phyloP scores from a whole-genome alignment of 495 filamentous ascomycete species.

The Aspergillus carlsbadensis region DNA sequence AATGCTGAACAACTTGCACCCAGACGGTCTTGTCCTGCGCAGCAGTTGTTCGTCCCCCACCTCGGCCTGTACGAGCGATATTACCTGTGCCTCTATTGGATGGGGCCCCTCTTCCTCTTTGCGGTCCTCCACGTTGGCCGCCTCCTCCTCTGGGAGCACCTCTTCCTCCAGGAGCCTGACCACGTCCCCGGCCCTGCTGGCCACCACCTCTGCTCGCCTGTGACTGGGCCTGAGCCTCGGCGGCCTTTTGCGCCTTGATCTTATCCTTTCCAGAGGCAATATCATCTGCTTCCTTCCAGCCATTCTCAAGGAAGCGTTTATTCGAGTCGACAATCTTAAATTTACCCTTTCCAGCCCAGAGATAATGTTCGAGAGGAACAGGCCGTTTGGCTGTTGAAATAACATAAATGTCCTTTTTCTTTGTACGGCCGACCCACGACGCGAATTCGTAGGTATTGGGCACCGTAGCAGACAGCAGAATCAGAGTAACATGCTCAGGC shows the following conservation, averaged over 20 bases:
- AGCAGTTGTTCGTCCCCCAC: slow-evolving; percentile 77
- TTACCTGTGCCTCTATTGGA: slow-evolving; percentile 69
- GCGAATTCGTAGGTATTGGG: slow-evolving; percentile 98
- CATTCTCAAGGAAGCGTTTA: slow-evolving; percentile 83
- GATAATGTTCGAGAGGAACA: slow-evolving; percentile 90
- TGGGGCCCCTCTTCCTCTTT: slow-evolving; percentile 58
- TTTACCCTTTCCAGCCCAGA: slow-evolving; percentile 91
- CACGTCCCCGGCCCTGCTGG: slow-evolving; percentile 42
- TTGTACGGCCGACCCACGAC: slow-evolving; percentile 96
- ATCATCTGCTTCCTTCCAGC: slow-evolving; percentile 93
- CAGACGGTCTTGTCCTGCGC: slow-evolving; percentile 96
- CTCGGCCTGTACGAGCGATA: slow-evolving; percentile 82
- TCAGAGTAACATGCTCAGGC: slow-evolving; percentile 92
- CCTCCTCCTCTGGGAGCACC: slow-evolving; percentile 27
- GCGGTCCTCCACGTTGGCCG: slow-evolving; percentile 47
- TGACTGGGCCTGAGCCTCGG: slow-evolving; percentile 45
- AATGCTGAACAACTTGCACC: slow-evolving; percentile 90
- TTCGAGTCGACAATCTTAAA: slow-evolving; percentile 91
- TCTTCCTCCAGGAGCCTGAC: slow-evolving; percentile 39
- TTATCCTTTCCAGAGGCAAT: slow-evolving; percentile 82
- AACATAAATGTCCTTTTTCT: slow-evolving; percentile 98
- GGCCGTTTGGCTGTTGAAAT: slow-evolving; percentile 96
- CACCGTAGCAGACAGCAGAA: slow-evolving; percentile 92
- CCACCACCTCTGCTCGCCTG: slow-evolving; percentile 53
- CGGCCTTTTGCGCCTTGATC: slow-evolving; percentile 55